Percentiles rank a stretch among this genome's conserved stretches.
phyloP scores from a whole-genome alignment of 495 filamentous ascomycete species.

The Poronia punctata region DNA sequence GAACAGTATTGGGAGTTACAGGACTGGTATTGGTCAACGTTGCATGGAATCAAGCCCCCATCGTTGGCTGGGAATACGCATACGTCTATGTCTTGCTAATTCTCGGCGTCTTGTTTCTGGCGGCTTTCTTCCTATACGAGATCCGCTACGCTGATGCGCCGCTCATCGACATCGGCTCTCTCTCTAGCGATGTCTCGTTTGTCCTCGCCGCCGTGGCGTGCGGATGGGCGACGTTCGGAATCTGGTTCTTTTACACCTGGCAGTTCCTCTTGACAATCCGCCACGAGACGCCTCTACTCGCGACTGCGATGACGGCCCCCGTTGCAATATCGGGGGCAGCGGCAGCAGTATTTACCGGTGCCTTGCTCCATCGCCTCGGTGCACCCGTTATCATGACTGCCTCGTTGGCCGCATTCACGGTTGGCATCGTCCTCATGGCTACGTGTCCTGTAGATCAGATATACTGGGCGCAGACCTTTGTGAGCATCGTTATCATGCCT shows the following conservation, averaged over 20 bases:
- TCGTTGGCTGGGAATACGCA: constrained; percentile 50
- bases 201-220: constrained; percentile 47
- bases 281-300: constrained; percentile 34
- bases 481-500: constrained; percentile 39
- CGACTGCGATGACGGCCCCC: constrained; percentile 40
- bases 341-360: constrained; percentile 44
- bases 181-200: constrained; percentile 45
- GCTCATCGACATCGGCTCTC: constrained; percentile 45
- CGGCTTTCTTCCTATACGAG: constrained; percentile 47
- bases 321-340: constrained; percentile 39
- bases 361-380: constrained; percentile 33
- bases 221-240: constrained; percentile 58
- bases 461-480: constrained; percentile 39
- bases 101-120: constrained; percentile 44
- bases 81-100: constrained; percentile 52
- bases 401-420: constrained; percentile 42
- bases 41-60: constrained; percentile 54
- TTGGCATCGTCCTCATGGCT: constrained; percentile 38
- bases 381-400: constrained; percentile 42
- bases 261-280: constrained; percentile 46
- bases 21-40: constrained; percentile 55
- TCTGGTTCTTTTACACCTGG: constrained; percentile 52
- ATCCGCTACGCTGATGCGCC: constrained; percentile 35
- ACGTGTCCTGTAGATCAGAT: constrained; percentile 43
- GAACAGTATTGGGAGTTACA: constrained; percentile 43